These are phyloP conservation scores for Thuja plicata DNA, from an alignment of 83 land plant genomes.

Conservation along the genomic window DNA sequence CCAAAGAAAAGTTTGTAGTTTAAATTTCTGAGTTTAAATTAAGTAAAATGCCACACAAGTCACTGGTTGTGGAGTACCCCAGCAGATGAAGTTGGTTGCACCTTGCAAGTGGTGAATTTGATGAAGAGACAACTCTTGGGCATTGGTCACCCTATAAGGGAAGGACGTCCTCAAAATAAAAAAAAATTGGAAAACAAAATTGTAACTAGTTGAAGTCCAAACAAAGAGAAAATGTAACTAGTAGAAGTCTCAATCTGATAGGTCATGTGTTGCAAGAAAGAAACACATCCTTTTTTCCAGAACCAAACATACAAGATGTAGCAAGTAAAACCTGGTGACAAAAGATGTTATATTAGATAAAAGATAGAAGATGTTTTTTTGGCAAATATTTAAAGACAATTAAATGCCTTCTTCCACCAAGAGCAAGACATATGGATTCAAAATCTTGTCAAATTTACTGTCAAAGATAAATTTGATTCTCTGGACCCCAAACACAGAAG, in stretches of 20 bases:
- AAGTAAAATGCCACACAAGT: neutral
- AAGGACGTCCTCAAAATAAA: neutral
- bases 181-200: no score
- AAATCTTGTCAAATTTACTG: neutral
- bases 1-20: no score
- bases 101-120: neutral
- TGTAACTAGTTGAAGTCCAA: neutral
- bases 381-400: neutral
- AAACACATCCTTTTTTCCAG: neutral
- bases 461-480: no score
- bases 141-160: neutral
- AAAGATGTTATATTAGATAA: neutral
- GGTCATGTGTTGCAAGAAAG: no score
- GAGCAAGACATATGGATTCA: neutral
- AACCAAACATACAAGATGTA: neutral
- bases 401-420: neutral
- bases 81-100: neutral
- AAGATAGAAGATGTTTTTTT: neutral
- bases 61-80: neutral
- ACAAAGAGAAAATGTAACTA: neutral
- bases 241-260: neutral
- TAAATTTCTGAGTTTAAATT: neutral
- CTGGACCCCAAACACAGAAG: no score
- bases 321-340: neutral
- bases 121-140: neutral